Evolutionary conservation across 1,284 basidiomycete species (phyloP).

Genomic region (Ganoderma lingzhi): DNA sequence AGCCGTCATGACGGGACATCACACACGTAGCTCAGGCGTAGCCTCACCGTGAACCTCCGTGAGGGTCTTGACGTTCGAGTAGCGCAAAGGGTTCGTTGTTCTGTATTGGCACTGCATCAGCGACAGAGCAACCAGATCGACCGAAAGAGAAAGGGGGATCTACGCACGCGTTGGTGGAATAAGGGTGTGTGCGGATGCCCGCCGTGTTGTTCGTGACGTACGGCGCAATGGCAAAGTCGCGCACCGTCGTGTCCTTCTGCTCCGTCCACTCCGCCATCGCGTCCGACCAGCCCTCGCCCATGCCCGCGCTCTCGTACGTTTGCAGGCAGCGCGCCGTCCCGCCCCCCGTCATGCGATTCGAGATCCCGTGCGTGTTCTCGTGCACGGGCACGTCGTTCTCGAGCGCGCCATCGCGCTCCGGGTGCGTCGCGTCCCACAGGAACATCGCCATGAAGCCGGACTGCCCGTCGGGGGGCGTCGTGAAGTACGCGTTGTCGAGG

Average conservation of each 20-base stretch:
- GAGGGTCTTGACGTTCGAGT: constrained; percentile 45
- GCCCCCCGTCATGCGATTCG: constrained; percentile 59
- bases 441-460: constrained; percentile 48
- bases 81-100: constrained; percentile 25
- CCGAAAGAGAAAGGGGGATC: not conserved
- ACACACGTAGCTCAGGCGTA: too few species aligned
- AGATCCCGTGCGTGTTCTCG: constrained; percentile 59
- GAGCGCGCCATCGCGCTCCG: constrained; percentile 55
- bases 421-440: constrained; percentile 49
- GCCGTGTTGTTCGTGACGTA: constrained; percentile 45
- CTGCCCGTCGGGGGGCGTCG: constrained; percentile 43
- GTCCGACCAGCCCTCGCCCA: constrained; percentile 66
- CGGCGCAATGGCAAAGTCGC: constrained; percentile 50
- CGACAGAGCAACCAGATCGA: not conserved
- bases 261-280: constrained; percentile 60
- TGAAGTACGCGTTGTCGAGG: constrained; percentile 50
- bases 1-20: too few species aligned
- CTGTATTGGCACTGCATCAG: not conserved
- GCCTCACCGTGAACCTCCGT: constrained; percentile 48
- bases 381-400: constrained; percentile 59
- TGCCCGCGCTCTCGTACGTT: constrained; percentile 54
- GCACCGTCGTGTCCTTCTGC: constrained; percentile 45
- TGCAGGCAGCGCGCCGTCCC: constrained; percentile 59
- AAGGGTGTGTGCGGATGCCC: constrained; percentile 50
- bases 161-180: constrained; percentile 49